These are phyloP conservation scores for Solanum bulbocastanum DNA, from an alignment of 257 asterid species.

Conservation along the genomic window DNA sequence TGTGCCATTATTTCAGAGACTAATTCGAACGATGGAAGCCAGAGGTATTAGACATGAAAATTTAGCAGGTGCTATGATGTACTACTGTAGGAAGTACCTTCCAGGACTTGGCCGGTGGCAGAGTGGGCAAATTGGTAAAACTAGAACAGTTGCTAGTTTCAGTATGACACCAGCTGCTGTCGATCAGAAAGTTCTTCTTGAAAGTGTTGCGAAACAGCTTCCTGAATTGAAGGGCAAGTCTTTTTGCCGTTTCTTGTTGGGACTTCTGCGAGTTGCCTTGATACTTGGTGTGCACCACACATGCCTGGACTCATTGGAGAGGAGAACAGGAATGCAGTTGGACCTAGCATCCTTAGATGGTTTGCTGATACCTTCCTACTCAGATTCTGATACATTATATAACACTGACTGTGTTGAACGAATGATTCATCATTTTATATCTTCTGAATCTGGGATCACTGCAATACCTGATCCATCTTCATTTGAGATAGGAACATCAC, in stretches of 20 bases:
- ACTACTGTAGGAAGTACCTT: constrained; percentile 72
- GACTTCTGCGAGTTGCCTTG: constrained; percentile 72
- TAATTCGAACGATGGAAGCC: constrained; percentile 51
- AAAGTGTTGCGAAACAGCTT: constrained; percentile 50
- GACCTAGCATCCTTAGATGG: constrained; percentile 73
- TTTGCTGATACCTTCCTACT: constrained; percentile 71
- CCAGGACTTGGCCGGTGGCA: constrained; percentile 94
- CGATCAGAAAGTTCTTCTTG: constrained; percentile 65
- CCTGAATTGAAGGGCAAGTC: constrained; percentile 76
- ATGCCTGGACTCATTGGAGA: constrained; percentile 58
- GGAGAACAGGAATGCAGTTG: constrained; percentile 66
- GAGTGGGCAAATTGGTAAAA: constrained; percentile 44
- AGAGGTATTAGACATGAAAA: constrained; percentile 69
- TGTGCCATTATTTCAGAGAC: constrained; percentile 63
- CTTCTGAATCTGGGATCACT: constrained; percentile 32
- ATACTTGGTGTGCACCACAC: constrained; percentile 59
- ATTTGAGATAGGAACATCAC: constrained; percentile 42
- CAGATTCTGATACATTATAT: constrained; percentile 82
- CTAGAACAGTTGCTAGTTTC: constrained; percentile 66
- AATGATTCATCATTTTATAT: constrained; percentile 56
- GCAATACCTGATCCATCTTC: constrained; percentile 39
- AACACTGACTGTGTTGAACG: constrained; percentile 71
- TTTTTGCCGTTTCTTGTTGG: constrained; percentile 74
- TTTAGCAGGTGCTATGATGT: constrained; percentile 64
- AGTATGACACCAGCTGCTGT: constrained; percentile 78